A percentile compares a stretch with the other conserved stretches of the same genome.
These are phyloP conservation scores for Fusarium globosum DNA, from an alignment of 2,329 filamentous ascomycete genomes.

Conservation along the genomic window DNA sequence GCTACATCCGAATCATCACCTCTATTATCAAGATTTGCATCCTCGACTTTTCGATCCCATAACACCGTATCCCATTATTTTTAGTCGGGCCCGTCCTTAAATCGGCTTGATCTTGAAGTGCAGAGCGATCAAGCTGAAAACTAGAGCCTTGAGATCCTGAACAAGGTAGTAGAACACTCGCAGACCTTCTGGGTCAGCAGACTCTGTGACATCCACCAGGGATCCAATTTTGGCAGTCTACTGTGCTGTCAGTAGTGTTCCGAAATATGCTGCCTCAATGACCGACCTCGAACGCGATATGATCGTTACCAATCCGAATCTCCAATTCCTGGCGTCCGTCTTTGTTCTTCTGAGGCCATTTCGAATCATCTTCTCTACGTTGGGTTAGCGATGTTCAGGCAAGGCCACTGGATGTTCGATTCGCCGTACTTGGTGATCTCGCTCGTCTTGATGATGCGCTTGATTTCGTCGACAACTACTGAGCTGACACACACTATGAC, in stretches of 20 bases:
- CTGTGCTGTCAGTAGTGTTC: slow-evolving; percentile 24
- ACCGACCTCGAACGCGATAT: slow-evolving; percentile 95
- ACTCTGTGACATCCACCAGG: slow-evolving; percentile 95
- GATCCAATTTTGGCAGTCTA: slow-evolving; percentile 99
- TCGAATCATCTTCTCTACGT: slow-evolving; percentile 91
- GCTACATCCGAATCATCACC: not conserved
- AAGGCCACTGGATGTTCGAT: not conserved
- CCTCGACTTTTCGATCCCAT: not conserved
- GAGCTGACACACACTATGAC: slow-evolving; percentile 92
- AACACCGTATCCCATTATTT: slow-evolving; percentile 10
- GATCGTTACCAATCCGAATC: slow-evolving; percentile 91
- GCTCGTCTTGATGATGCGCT: slow-evolving; percentile 95
- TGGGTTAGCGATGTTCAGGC: slow-evolving; percentile 28
- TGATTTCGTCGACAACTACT: slow-evolving; percentile 90
- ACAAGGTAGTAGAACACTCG: slow-evolving; percentile 99
- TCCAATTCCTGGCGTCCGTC: slow-evolving; percentile 97
- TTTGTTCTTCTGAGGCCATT: slow-evolving; percentile 99
- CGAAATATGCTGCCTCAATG: not conserved
- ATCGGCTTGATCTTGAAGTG: slow-evolving; percentile 97
- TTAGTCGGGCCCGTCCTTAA: slow-evolving; percentile 48
- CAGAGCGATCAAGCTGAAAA: slow-evolving; percentile 94
- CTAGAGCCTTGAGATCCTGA: slow-evolving; percentile 94
- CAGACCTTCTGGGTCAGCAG: slow-evolving; percentile 92
- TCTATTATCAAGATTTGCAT: not conserved
- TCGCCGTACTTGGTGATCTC: slow-evolving; percentile 89